Evolutionary conservation across 2,329 filamentous ascomycete species (phyloP).

Genomic region (Fusarium xylarioides): DNA sequence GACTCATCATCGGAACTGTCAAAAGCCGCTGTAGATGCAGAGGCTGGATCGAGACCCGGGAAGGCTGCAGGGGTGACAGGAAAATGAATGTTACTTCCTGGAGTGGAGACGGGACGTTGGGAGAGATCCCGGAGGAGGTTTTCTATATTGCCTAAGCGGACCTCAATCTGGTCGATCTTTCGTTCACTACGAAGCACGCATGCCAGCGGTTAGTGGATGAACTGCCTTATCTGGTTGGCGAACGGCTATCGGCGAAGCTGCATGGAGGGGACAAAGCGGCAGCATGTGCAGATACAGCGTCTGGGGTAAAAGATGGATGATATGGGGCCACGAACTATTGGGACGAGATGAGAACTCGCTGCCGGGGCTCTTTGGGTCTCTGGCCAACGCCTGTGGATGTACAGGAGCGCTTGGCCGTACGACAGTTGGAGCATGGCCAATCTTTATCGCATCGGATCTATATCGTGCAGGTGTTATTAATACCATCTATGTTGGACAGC

Average conservation of each 20-base stretch:
- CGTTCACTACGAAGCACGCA: conserved; percentile 53
- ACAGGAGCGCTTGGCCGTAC: conserved; percentile 61
- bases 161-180: conserved; percentile 61
- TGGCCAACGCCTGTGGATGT: conserved; percentile 65
- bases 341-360: conserved; percentile 67
- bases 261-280: neutral
- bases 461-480: conserved; percentile 32
- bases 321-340: conserved; percentile 61
- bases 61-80: conserved; percentile 38
- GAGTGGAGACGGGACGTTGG: conserved; percentile 37
- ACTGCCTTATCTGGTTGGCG: neutral
- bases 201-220: conserved; percentile 6
- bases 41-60: conserved; percentile 30
- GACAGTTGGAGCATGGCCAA: conserved; percentile 66
- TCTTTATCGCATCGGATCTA: conserved; percentile 69
- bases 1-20: conserved; percentile 54
- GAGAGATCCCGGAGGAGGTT: conserved; percentile 52
- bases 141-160: conserved; percentile 57
- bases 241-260: neutral
- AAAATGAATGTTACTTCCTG: conserved; percentile 35
- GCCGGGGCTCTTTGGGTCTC: conserved; percentile 63
- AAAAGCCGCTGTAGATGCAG: conserved; percentile 46
- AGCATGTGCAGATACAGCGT: neutral
- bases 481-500: neutral
- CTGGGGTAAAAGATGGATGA: neutral